Conservation (phyloP, 352 stramenopile genomes). For the Globisporangium heterothallicum region DNA sequence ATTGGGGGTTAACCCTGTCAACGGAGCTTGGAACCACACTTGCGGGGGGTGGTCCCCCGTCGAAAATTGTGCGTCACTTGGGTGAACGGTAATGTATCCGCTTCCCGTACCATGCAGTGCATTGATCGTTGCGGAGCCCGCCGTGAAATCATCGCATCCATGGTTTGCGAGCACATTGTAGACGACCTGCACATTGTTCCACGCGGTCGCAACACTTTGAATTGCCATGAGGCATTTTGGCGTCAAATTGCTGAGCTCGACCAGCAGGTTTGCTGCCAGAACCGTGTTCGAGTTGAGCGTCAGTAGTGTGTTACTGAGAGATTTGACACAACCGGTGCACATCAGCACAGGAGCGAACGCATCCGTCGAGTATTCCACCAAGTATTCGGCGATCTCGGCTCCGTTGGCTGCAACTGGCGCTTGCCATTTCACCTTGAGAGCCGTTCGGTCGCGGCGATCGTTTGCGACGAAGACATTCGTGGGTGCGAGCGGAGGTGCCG, state of each 20-base stretch:
- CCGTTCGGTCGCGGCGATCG: slow-evolving; percentile 62
- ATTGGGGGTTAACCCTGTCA: slow-evolving; percentile 37
- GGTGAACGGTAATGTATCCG: slow-evolving; percentile 29
- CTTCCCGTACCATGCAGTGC: slow-evolving; percentile 40
- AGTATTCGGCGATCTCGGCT: slow-evolving; percentile 54
- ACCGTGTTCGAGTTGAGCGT: slow-evolving; percentile 28
- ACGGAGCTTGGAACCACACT: slow-evolving; percentile 17
- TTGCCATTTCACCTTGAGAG: slow-evolving; percentile 86
- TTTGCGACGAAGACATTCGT: slow-evolving; percentile 78
- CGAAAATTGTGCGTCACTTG: slow-evolving; percentile 10
- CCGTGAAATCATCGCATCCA: slow-evolving; percentile 62
- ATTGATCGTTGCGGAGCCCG: slow-evolving; percentile 27
- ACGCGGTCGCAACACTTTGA: slow-evolving; percentile 26
- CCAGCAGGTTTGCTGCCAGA: slow-evolving; percentile 31
- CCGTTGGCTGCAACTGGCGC: slow-evolving; percentile 59
- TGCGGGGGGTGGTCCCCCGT: slow-evolving; percentile 3
- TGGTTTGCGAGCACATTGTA: slow-evolving; percentile 44
- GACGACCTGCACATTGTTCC: slow-evolving; percentile 26
- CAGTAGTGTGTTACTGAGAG: slow-evolving; percentile 27
- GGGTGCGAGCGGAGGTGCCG: slow-evolving; percentile 67
- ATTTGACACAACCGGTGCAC: slow-evolving; percentile 45
- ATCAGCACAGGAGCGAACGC: slow-evolving; percentile 32
- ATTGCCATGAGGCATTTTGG: slow-evolving; percentile 53
- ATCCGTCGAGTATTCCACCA: slow-evolving; percentile 83
- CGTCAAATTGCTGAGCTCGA: slow-evolving; percentile 36